Evolutionary conservation across 306 rosid genomes (phyloP), one percentile per base, ranked within the genome.

Genomic region (Medicago ruthenica): DNA sequence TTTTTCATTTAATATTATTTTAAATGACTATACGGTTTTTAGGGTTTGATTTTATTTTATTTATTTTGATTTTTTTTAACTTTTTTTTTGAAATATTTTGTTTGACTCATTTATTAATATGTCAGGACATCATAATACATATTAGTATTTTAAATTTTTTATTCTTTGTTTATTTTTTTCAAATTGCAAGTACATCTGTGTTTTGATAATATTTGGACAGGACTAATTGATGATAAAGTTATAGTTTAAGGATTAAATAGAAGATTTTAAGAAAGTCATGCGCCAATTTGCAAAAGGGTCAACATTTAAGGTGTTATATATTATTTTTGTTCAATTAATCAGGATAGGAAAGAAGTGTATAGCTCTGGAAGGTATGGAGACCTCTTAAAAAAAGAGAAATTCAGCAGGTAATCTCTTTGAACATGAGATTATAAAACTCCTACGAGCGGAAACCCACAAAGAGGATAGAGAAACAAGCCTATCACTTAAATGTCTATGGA

Each of bases 381-480:
- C 44, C 45, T 36, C 22, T 62, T 62, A 7, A 34, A 62, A 62
- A 9, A 15, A 18, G 22, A 34, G 13, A 34, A 31, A 34, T 14
- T 15, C 67, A 31, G 67, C 21, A 4, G 44, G 67, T 34, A 14
- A 66, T 66, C 54, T 15, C 67, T 39, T 53, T 76, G 67, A 24
- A 54, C 36, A 14, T 51, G 24, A 24, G 58, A 76, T 76, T 14
- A 66, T 40, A 42, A 53, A 76, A 31, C 47, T 66, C 9, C 36
- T 22, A 13, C 31, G 16, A 54, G 47, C 59, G 21, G 44, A 67
- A 39, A 54, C 20, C 67, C 47, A 55, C 27, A 54, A 17, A 39
- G 62, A 63, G 74, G 59, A 7, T 67, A 41, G 48, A 41, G 40
- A 76, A 76, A 65, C 44, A 75, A 53, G 22, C 59, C 59, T 34